A percentile compares a stretch with the other conserved stretches of the same genome.
phyloP scores from a whole-genome alignment of 129 eudicot species.

The Ambrosia artemisiifolia region DNA sequence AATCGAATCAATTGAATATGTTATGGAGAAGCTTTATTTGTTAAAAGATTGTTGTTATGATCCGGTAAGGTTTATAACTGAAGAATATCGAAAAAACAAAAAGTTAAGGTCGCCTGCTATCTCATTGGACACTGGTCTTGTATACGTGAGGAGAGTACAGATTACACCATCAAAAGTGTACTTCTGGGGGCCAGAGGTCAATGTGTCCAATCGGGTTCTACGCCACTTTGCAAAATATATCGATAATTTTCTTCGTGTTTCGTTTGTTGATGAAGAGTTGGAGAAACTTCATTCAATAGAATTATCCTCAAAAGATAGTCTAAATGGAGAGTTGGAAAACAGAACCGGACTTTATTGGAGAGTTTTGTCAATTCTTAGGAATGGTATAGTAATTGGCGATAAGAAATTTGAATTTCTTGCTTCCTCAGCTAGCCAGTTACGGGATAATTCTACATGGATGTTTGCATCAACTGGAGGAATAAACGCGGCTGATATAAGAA shows the following conservation, averaged over 20 bases:
- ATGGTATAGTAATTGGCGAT: slow-evolving; percentile 62
- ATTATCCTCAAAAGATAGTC: slow-evolving; percentile 47
- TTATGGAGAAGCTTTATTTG: slow-evolving; percentile 57
- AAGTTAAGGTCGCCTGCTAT: slow-evolving; percentile 43
- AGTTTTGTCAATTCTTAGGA: slow-evolving; percentile 45
- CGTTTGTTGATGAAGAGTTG: slow-evolving; percentile 80
- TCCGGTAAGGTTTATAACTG: slow-evolving; percentile 60
- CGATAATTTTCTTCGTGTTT: slow-evolving; percentile 75
- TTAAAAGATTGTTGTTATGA: slow-evolving; percentile 71
- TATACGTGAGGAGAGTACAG: slow-evolving; percentile 74
- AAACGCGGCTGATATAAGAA: slow-evolving; percentile 55
- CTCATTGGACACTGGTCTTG: slow-evolving; percentile 61
- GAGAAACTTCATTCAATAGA: slow-evolving; percentile 66
- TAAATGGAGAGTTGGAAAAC: slow-evolving; percentile 15
- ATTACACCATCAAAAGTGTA: slow-evolving; percentile 79
- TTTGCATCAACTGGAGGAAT: slow-evolving; percentile 57
- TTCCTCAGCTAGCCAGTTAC: slow-evolving; percentile 79
- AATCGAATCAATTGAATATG: slow-evolving; percentile 45
- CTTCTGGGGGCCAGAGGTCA: slow-evolving; percentile 79
- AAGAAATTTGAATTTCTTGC: slow-evolving; percentile 85
- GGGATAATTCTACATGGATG: slow-evolving; percentile 87
- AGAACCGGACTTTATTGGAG: slow-evolving; percentile 56
- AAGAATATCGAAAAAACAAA: slow-evolving; percentile 42
- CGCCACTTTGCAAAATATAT: slow-evolving; percentile 47
- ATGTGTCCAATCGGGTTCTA: slow-evolving; percentile 70